A percentile compares a stretch with the other conserved stretches of the same genome.
Evolutionary conservation across 805 yeast genomes (phyloP).

Genomic region (Saturnispora quitensis): DNA sequence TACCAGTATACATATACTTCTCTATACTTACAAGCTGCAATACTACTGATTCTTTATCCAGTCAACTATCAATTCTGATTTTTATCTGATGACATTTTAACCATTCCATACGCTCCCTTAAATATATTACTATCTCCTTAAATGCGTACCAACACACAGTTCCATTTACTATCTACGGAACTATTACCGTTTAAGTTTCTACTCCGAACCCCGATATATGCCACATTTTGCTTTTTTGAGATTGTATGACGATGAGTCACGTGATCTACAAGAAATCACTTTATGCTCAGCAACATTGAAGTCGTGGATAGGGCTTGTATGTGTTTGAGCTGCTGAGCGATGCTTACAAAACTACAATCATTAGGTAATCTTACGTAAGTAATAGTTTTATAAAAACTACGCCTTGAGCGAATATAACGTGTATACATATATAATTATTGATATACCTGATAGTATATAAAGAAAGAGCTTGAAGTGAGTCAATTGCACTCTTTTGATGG

Average conservation of each 20-base stretch:
- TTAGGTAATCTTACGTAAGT: too few species aligned
- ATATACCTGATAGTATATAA: too few species aligned
- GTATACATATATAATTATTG: too few species aligned
- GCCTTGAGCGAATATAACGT: too few species aligned
- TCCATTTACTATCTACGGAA: not conserved
- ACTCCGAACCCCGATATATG: constrained; percentile 1
- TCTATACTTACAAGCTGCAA: too few species aligned
- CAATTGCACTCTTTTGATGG: too few species aligned
- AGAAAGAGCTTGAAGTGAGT: too few species aligned
- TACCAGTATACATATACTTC: not conserved
- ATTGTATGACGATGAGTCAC: not conserved
- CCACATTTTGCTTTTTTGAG: not conserved
- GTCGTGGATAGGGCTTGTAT: too few species aligned
- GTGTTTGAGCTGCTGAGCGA: not conserved
- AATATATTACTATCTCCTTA: not conserved
- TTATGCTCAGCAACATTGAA: too few species aligned
- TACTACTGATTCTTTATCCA: too few species aligned
- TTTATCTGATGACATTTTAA: not conserved
- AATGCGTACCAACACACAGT: not conserved
- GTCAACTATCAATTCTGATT: not conserved
- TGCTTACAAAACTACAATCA: too few species aligned
- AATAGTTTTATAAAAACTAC: too few species aligned
- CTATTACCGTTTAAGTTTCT: not conserved
- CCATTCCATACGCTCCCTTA: not conserved
- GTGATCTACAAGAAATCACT: not conserved